Evolutionary conservation across 352 stramenopile species (phyloP).

Genomic region (Blastocystis sp.): DNA sequence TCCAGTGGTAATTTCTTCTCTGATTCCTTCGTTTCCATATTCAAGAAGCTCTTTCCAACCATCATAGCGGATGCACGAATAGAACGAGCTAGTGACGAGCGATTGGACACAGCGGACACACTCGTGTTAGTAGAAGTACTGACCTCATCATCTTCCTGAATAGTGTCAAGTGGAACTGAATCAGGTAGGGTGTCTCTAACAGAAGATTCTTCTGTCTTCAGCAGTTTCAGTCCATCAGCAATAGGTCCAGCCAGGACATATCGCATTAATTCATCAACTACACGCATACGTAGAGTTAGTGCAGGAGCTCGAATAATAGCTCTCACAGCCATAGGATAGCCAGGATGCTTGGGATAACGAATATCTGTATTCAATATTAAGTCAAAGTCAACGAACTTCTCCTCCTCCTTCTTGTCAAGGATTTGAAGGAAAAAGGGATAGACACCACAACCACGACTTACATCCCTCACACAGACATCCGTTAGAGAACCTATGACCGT

Average conservation of each 20-base stretch:
- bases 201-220: neutral
- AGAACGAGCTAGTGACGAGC: neutral
- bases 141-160: neutral
- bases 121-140: neutral
- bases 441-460: neutral
- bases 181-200: neutral
- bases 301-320: neutral
- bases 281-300: neutral
- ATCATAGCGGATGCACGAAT: neutral
- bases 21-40: neutral
- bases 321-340: neutral
- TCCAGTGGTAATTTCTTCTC: neutral
- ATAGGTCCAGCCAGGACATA: slow-evolving; percentile 26
- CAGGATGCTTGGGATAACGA: neutral
- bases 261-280: slow-evolving; percentile 39
- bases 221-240: neutral
- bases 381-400: neutral
- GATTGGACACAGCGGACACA: neutral
- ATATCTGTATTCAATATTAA: neutral
- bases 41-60: neutral
- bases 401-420: neutral
- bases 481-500: neutral
- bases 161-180: neutral
- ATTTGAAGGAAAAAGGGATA: slow-evolving; percentile 35
- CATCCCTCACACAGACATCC: neutral